phyloP scores from a whole-genome alignment of 129 eudicot genomes.

The Helichrysum umbraculigerum region DNA sequence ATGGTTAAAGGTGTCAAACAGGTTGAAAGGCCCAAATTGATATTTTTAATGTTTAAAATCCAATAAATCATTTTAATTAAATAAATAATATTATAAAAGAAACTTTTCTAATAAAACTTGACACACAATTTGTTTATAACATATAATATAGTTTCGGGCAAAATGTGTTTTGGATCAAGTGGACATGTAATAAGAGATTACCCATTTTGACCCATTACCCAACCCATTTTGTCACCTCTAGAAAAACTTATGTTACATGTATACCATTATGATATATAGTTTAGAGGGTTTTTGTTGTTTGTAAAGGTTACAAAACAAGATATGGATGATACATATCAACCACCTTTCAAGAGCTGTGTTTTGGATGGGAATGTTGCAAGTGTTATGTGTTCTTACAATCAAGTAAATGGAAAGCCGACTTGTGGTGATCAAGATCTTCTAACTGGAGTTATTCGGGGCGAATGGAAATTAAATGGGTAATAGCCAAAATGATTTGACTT shows the following conservation, averaged over 20 bases:
- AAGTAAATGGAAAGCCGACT: conserved; percentile 89
- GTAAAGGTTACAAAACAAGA: conserved; percentile 84
- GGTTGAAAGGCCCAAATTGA: too few relatives aligned
- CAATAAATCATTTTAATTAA: too few relatives aligned
- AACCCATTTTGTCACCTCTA: not conserved
- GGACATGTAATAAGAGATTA: not conserved
- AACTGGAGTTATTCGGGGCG: conserved; percentile 78
- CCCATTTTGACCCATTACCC: not conserved
- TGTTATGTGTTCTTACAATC: conserved; percentile 98
- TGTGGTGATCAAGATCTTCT: conserved; percentile 87
- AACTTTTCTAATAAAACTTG: too few relatives aligned
- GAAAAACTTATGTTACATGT: not conserved
- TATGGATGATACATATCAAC: conserved; percentile 88
- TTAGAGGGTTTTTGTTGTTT: not conserved
- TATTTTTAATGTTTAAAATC: too few relatives aligned
- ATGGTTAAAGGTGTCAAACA: too few relatives aligned
- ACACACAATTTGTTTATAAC: not conserved
- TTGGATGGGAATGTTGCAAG: conserved; percentile 94
- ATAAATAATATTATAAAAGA: too few relatives aligned
- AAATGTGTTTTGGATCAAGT: not conserved
- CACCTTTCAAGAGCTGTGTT: conserved; percentile 96
- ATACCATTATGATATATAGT: not conserved
- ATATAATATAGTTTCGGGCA: too few relatives aligned
- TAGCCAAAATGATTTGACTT: not conserved
- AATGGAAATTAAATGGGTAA: conserved; percentile 95